phyloP scores from a whole-genome alignment of 108 stramenopile species.

The Discostella stelligeroides region DNA sequence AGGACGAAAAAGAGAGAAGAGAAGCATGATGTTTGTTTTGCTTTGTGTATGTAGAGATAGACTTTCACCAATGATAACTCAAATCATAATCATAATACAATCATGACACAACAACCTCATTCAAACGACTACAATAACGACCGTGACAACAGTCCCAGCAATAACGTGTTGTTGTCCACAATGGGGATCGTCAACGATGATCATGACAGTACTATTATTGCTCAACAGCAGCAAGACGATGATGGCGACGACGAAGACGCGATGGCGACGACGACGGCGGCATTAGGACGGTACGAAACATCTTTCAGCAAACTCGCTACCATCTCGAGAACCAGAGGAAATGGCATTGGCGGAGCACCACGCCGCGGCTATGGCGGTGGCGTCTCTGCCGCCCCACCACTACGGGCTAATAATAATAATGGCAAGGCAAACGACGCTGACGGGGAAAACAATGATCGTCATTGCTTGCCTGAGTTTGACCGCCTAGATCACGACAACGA shows the following conservation, averaged over 20 bases:
- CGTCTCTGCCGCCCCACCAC: background rate
- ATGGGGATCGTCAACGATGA: background rate
- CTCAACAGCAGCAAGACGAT: too few relatives aligned
- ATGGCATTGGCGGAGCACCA: background rate
- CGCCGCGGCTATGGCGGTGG: conserved; percentile 9
- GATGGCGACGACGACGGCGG: too few relatives aligned
- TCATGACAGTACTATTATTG: too few relatives aligned
- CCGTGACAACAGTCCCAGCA: background rate
- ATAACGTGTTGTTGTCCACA: background rate
- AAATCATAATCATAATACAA: background rate
- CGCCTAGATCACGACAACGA: background rate
- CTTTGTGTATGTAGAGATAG: too few relatives aligned
- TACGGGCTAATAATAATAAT: too few relatives aligned
- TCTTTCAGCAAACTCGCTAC: conserved; percentile 17
- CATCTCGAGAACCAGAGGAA: background rate
- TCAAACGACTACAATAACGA: background rate
- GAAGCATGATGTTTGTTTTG: too few relatives aligned
- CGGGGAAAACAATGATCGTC: conserved; percentile 4
- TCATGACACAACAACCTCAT: too few relatives aligned
- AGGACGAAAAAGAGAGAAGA: too few relatives aligned
- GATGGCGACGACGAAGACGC: background rate
- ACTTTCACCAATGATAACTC: too few relatives aligned
- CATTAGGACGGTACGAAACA: conserved; percentile 19
- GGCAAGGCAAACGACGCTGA: conserved; percentile 7
- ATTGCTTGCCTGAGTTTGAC: background rate